A percentile compares a stretch with the other conserved stretches of the same genome.
phyloP scores from a whole-genome alignment of 1,139 yeast species.

The Yamadazyma atlantica region DNA sequence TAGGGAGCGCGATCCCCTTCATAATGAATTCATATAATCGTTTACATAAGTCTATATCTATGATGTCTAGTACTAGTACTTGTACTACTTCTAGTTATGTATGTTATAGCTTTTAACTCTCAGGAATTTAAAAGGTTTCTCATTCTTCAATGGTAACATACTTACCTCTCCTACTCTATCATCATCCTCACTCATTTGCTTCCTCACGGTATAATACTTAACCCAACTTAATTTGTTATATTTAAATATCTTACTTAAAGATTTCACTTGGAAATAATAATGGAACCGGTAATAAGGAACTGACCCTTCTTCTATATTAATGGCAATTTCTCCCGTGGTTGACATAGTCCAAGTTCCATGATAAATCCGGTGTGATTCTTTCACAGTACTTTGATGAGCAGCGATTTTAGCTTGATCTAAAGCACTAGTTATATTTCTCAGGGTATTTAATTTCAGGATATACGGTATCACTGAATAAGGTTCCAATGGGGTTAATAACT shows the following conservation, averaged over 20 bases:
- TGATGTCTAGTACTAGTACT: too few species aligned
- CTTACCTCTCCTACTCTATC: conserved; percentile 52
- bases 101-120: conserved; percentile 50
- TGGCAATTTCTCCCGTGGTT: conserved; percentile 50
- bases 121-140: conserved; percentile 73
- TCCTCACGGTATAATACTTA: conserved; percentile 55
- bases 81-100: too few species aligned
- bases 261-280: conserved; percentile 58
- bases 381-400: conserved; percentile 15
- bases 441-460: conserved; percentile 34
- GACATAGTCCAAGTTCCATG: conserved; percentile 56
- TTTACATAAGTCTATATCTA: too few species aligned
- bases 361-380: conserved; percentile 39
- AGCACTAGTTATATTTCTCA: conserved; percentile 14
- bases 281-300: conserved; percentile 62
- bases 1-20: too few species aligned
- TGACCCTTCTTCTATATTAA: conserved; percentile 58
- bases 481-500: conserved; percentile 64
- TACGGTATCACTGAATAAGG: conserved; percentile 63
- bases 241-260: conserved; percentile 52
- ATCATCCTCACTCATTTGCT: conserved; percentile 34
- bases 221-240: conserved; percentile 73
- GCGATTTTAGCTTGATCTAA: conserved; percentile 16
- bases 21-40: too few species aligned
- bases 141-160: conserved; percentile 61